Evolutionary conservation across 139 green algal genomes (phyloP).

Genomic region (Coelastrella sp.): DNA sequence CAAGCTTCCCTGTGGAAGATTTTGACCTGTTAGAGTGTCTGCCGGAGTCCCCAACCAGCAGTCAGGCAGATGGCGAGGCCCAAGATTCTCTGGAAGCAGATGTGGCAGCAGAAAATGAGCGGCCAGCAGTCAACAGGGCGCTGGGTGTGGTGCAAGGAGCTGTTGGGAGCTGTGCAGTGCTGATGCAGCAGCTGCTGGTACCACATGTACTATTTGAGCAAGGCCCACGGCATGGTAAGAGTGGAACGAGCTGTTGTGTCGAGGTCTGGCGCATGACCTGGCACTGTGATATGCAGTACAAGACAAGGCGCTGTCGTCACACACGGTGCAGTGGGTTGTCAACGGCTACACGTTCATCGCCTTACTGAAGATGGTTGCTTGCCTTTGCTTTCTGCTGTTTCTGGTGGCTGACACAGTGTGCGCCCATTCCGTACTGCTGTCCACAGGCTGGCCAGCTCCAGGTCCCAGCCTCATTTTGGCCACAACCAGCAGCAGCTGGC

Average conservation of each 20-base stretch:
- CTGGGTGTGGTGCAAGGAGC: slow-evolving; percentile 4
- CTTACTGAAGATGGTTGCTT: too few relatives aligned
- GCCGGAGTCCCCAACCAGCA: slow-evolving; percentile 22
- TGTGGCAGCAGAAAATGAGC: background rate
- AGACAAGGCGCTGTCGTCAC: too few relatives aligned
- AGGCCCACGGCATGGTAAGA: too few relatives aligned
- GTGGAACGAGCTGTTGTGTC: too few relatives aligned
- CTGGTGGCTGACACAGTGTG: too few relatives aligned
- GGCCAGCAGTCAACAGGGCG: background rate
- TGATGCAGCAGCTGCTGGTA: slow-evolving; percentile 28
- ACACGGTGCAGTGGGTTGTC: too few relatives aligned
- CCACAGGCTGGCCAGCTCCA: background rate
- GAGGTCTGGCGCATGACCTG: too few relatives aligned
- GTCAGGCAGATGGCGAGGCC: background rate
- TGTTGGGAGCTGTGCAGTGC: background rate
- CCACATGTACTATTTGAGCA: slow-evolving; percentile 16
- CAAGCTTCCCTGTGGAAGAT: slow-evolving; percentile 37
- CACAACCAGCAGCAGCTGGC: background rate
- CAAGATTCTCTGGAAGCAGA: background rate
- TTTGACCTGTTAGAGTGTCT: slow-evolving; percentile 6
- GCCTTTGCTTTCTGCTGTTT: too few relatives aligned
- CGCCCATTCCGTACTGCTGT: too few relatives aligned
- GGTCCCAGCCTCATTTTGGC: slow-evolving; percentile 1
- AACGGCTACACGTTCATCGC: too few relatives aligned
- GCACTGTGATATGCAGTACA: too few relatives aligned